A percentile compares a stretch with the other conserved stretches of the same genome.
phyloP scores from a whole-genome alignment of 2,329 filamentous ascomycete species.

The Colletotrichum shisoi region DNA sequence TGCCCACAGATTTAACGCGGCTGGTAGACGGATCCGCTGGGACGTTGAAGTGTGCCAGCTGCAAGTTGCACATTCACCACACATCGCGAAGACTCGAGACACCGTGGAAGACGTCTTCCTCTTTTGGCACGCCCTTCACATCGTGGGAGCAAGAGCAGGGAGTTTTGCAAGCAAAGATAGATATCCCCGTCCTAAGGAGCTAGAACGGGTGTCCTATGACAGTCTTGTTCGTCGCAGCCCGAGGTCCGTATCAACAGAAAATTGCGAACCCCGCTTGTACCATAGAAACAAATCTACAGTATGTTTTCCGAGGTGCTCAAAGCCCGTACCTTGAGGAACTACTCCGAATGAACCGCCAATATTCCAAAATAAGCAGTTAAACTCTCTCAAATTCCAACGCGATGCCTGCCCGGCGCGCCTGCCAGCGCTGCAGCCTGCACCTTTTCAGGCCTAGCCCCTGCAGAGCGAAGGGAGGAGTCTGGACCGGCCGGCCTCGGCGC shows the following conservation, averaged over 20 bases:
- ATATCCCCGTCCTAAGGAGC: constrained; percentile 18
- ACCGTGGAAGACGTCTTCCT: neutral
- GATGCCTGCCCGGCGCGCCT: neutral
- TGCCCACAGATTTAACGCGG: constrained; percentile 21
- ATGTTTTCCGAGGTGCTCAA: neutral
- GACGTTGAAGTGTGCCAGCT: constrained; percentile 7
- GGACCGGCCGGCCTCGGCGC: constrained; percentile 14
- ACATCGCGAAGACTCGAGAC: constrained; percentile 1
- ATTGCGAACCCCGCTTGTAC: constrained; percentile 28
- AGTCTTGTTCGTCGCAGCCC: constrained; percentile 30
- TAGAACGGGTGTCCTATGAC: constrained; percentile 27
- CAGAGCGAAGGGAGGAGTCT: constrained; percentile 8
- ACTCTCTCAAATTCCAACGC: constrained; percentile 1
- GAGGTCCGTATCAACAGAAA: constrained; percentile 32
- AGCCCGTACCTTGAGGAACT: neutral
- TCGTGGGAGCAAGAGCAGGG: neutral
- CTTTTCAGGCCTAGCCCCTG: constrained; percentile 28
- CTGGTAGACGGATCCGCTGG: constrained; percentile 1
- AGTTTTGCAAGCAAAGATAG: neutral
- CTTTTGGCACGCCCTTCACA: neutral
- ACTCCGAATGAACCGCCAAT: constrained; percentile 6
- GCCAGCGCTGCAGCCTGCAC: constrained; percentile 15
- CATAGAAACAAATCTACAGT: neutral
- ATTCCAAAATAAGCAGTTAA: constrained; percentile 17
- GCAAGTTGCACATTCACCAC: neutral